Base-by-base conservation (phyloP, 2,329 filamentous ascomycete genomes). In the Epichloe amarillans region DNA sequence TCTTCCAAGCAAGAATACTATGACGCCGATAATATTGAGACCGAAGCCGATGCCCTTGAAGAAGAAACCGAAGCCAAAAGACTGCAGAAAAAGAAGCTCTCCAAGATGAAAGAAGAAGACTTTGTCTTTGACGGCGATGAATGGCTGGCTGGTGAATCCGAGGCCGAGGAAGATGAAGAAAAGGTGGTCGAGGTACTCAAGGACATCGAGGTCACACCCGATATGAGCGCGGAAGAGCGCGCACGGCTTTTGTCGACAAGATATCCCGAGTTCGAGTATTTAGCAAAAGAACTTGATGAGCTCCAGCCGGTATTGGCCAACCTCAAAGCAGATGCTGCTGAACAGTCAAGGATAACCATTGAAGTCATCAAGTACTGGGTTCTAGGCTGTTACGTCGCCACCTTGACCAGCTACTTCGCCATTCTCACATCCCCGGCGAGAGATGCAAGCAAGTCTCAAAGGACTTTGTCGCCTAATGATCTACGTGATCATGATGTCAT, bases 351-450 rank as follows among this genome's bases (percentile, higher is more conserved):
- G 53, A 73, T 70, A 51, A 79, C 79, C 2, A 65, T 84, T n/a
- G 71, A 78, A 21, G 72, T 82, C 8, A 74, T 88, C 52, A 93
- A 91, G 64, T 83, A 86, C 63, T 83, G 88, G 65, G 82, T 90
- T 11, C 73, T 95, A 39, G 84, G 87, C 5, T 87, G 89, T 53
- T 97, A 98, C 63, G 73, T 97, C 23, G 88, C 86, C 42, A 78
- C 88, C 1, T 74, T 98, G 57, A 84, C 86, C 46, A 90, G 95
- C 80, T 98, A 98, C 67, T 95, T 98, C 65, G 87, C 90, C 38
- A 78, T 97, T 37, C 71, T 98, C n/a, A 88, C 88, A 11, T 95
- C 88, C 0, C 83, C 88, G 1, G 77, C 83, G 2, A 75, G 82
- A 47, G 80, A 82, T 52, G 70, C 72, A 1, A 68, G 73, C 37